Evolutionary conservation across 2,329 filamentous ascomycete species (phyloP).

Genomic region (Aspergillus novofumigatus): DNA sequence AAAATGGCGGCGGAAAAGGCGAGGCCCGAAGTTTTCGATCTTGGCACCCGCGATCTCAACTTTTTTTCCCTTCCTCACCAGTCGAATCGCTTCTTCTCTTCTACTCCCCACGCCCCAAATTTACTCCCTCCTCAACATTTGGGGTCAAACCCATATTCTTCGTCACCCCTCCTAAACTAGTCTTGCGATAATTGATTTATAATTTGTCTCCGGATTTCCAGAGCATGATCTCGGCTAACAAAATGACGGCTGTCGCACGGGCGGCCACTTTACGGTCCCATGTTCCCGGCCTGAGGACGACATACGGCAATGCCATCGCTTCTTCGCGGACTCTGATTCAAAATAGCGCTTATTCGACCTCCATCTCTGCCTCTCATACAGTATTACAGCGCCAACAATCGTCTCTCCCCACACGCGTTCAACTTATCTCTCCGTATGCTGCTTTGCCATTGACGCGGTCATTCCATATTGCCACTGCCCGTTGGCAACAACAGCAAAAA

Average conservation of each 20-base stretch:
- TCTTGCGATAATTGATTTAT: slow-evolving; percentile 2
- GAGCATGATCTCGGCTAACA: slow-evolving; percentile 40
- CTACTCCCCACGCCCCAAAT: slow-evolving; percentile 17
- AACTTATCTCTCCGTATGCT: slow-evolving; percentile 32
- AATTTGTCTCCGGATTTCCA: slow-evolving; percentile 8
- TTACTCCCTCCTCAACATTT: slow-evolving; percentile 1
- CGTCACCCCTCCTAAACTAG: not conserved
- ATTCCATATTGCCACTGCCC: slow-evolving; percentile 33
- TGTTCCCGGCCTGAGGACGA: slow-evolving; percentile 27
- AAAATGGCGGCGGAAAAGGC: slow-evolving; percentile 24
- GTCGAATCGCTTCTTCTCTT: slow-evolving; percentile 24
- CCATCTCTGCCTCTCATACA: slow-evolving; percentile 29
- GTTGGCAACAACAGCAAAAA: slow-evolving; percentile 38
- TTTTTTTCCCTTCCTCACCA: slow-evolving; percentile 33
- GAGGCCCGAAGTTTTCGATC: slow-evolving; percentile 35
- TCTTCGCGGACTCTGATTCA: slow-evolving; percentile 34
- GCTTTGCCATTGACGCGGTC: slow-evolving; percentile 34
- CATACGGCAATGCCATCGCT: slow-evolving; percentile 23
- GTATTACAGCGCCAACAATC: slow-evolving; percentile 10
- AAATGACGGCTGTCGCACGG: slow-evolving; percentile 35
- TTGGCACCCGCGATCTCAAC: slow-evolving; percentile 30
- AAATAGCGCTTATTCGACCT: slow-evolving; percentile 27
- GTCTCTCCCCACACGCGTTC: slow-evolving; percentile 36
- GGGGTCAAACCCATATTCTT: slow-evolving; percentile 15
- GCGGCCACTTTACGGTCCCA: slow-evolving; percentile 35